These are phyloP conservation scores for Termitomyces sp. DNA, from an alignment of 1,284 basidiomycete species.

Conservation along the genomic window DNA sequence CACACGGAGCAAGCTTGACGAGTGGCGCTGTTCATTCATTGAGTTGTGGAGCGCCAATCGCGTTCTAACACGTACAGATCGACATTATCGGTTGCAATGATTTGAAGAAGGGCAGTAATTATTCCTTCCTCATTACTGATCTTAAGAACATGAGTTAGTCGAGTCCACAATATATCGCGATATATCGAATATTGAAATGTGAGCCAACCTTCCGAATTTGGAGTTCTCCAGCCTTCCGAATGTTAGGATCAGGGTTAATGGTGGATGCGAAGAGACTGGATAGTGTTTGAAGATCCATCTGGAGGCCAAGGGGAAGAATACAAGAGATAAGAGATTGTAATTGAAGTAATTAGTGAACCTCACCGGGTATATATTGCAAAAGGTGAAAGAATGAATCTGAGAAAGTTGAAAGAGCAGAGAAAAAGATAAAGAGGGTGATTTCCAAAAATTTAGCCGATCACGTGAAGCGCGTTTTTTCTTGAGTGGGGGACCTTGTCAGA, in stretches of 20 bases:
- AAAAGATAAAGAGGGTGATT: conserved; percentile 3
- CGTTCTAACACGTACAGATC: conserved; percentile 62
- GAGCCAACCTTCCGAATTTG: conserved; percentile 72
- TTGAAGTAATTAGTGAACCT: neutral
- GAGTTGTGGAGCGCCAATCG: conserved; percentile 25
- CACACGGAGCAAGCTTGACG: conserved; percentile 79
- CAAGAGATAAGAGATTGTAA: neutral
- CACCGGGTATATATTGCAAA: conserved; percentile 16
- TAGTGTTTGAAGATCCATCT: conserved; percentile 75
- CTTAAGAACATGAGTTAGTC: conserved; percentile 31
- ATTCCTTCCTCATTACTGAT: conserved; percentile 75
- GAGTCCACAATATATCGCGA: neutral
- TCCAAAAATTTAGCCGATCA: conserved; percentile 16
- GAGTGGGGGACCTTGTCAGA: no score
- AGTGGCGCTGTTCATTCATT: conserved; percentile 46
- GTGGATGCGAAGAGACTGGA: conserved; percentile 76
- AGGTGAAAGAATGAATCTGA: conserved; percentile 3
- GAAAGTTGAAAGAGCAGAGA: conserved; percentile 1
- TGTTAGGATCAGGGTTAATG: conserved; percentile 79
- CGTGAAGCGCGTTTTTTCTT: conserved; percentile 11
- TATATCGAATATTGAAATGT: neutral
- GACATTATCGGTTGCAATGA: conserved; percentile 69
- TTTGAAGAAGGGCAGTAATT: conserved; percentile 73
- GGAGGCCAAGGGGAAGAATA: neutral
- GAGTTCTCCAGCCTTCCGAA: conserved; percentile 76